Evolutionary conservation across 805 yeast species (phyloP).

Genomic region (Pichia membranifaciens): DNA sequence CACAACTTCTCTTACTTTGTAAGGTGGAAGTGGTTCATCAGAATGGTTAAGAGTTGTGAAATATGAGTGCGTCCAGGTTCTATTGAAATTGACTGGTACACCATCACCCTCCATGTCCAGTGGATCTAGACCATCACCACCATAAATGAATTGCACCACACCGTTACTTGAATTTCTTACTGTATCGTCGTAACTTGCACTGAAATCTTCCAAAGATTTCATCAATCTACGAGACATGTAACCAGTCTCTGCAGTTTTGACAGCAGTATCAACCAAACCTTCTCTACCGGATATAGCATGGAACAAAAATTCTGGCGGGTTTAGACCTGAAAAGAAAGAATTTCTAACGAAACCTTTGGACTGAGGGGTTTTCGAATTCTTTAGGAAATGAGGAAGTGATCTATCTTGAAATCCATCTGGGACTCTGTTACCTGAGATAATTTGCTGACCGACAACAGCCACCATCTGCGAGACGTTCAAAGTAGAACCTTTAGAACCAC

Average conservation of each 20-base stretch:
- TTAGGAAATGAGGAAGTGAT: constrained; percentile 93
- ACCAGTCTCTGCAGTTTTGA: constrained; percentile 82
- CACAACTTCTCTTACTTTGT: constrained; percentile 51
- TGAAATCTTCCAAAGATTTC: constrained; percentile 95
- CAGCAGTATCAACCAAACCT: constrained; percentile 99
- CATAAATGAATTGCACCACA: constrained; percentile 95
- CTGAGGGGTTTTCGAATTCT: constrained; percentile 94
- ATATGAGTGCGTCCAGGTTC: constrained; percentile 92
- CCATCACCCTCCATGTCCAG: constrained; percentile 99
- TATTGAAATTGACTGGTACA: constrained; percentile 82
- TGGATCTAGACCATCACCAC: constrained; percentile 98
- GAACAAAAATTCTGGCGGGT: constrained; percentile 87
- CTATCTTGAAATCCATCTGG: constrained; percentile 99
- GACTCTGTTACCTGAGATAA: constrained; percentile 97
- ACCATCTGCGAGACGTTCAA: constrained; percentile 99
- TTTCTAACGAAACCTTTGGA: constrained; percentile 97
- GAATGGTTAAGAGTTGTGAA: constrained; percentile 59
- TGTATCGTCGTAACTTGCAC: constrained; percentile 87
- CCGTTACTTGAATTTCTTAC: constrained; percentile 95
- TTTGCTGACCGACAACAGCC: constrained; percentile 99
- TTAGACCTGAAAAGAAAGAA: constrained; percentile 87
- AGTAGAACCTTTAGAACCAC: constrained; percentile 98
- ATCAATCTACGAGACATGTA: constrained; percentile 96
- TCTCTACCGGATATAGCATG: constrained; percentile 99
- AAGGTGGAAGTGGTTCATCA: constrained; percentile 62